These are phyloP conservation scores for Eucalyptus grandis DNA, from an alignment of 345 rosid genomes.

Conservation along the genomic window DNA sequence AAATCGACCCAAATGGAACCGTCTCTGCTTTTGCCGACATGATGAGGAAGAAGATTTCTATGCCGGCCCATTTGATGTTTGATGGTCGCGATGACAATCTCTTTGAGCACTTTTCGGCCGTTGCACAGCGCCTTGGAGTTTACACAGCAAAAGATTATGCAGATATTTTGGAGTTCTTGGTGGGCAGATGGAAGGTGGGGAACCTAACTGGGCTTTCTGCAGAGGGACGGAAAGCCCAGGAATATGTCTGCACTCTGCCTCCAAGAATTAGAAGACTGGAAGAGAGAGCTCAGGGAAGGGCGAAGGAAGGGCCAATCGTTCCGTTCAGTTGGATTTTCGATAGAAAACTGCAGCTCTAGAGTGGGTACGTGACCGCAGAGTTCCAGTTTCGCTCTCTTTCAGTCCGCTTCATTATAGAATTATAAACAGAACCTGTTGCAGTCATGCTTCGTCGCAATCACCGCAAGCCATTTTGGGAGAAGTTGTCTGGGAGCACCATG, in stretches of 20 bases:
- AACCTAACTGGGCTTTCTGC: constrained; percentile 56
- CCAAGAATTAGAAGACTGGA: constrained; percentile 68
- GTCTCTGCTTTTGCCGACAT: constrained; percentile 73
- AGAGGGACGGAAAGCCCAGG: constrained; percentile 82
- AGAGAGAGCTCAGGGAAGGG: constrained; percentile 76
- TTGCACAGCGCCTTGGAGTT: constrained; percentile 83
- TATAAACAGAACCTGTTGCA: background rate
- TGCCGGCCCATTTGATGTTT: constrained; percentile 96
- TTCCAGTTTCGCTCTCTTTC: background rate
- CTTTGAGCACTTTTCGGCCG: constrained; percentile 67
- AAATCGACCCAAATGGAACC: constrained; percentile 78
- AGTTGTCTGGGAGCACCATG: background rate
- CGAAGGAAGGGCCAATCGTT: constrained; percentile 32
- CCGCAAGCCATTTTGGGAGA: background rate
- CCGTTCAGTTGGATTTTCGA: constrained; percentile 87
- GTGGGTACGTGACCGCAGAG: background rate
- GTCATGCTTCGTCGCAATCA: background rate
- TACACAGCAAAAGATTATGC: constrained; percentile 89
- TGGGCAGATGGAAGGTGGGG: constrained; percentile 68
- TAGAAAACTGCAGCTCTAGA: constrained; percentile 55
- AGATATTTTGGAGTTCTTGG: constrained; percentile 77
- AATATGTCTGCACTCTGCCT: constrained; percentile 63
- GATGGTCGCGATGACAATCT: constrained; percentile 66
- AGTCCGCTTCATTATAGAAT: background rate
- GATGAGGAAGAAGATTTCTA: constrained; percentile 93